Conservation (phyloP, 768 basidiomycete genomes). For the Cystofilobasidium ferigula region DNA sequence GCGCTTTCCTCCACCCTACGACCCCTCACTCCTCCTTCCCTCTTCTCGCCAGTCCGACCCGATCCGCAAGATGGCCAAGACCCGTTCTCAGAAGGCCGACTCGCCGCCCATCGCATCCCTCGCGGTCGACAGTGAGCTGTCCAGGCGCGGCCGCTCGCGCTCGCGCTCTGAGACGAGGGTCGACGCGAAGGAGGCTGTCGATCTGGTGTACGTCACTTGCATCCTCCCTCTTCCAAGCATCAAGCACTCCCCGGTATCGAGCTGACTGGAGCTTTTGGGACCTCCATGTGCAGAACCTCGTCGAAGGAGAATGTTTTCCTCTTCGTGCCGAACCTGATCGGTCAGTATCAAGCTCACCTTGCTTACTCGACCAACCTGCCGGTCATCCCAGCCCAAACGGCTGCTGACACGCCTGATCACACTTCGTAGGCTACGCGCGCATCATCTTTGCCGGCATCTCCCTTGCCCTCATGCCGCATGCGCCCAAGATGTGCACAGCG, state of each 20-base stretch:
- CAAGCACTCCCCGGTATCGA: too few species aligned
- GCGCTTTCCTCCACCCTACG: too few species aligned
- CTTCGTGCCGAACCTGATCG: constrained; percentile 94
- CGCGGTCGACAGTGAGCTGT: background rate
- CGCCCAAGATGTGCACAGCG: constrained; percentile 82
- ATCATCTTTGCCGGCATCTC: constrained; percentile 81
- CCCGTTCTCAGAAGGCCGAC: background rate
- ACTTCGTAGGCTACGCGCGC: constrained; percentile 59
- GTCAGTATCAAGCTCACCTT: constrained; percentile 48
- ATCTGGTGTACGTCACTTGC: constrained; percentile 57
- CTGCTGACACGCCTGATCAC: background rate
- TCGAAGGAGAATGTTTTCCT: constrained; percentile 84
- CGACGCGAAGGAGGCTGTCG: constrained; percentile 73
- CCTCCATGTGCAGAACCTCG: background rate
- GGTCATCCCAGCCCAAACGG: background rate
- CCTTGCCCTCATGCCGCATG: constrained; percentile 85
- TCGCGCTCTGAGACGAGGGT: constrained; percentile 1
- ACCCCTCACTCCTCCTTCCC: too few species aligned
- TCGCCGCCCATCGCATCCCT: background rate
- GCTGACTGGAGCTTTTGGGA: constrained; percentile 1
- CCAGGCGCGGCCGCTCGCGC: background rate
- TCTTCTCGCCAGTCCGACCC: too few species aligned
- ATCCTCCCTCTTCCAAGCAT: background rate
- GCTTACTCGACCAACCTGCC: too few species aligned
- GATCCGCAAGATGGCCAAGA: constrained; percentile 4